Evolutionary conservation across 2,329 filamentous ascomycete genomes (phyloP), one percentile per base, ranked within the genome.

Genomic region (Diplodia intermedia): DNA sequence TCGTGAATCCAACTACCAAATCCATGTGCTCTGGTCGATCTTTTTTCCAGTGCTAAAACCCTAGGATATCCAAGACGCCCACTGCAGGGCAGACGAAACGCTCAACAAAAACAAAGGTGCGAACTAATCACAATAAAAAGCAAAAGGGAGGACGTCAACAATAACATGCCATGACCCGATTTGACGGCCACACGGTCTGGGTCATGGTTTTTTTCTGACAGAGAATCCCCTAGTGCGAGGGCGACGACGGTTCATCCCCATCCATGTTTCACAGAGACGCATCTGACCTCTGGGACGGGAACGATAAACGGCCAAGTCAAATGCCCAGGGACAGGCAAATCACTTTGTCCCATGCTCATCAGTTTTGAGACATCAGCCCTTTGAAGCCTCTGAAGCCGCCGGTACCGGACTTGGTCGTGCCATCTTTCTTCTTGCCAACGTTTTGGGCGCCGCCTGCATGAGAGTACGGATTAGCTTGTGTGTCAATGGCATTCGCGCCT

Each of bases 371-470:
- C 66, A 68, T 68, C 49, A 68, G 38, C 29, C 66, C 66, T 38
- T 68, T 68, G 52, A 68, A 68, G 52, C 66, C 66, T 63, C 57
- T 63, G 52, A 68, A 68, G 52, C 66, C 66, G 33, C 66, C 66
- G 31, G 40, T 43, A 11, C 66, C 55, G 31, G 66, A 67, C 53
- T 55, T 61, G 26, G 56, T 36, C 18, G 55, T 49, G 12, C 53
- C 43, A n/a, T 68, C 66, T 52, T 81, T 77, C 71, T 86, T 84
- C 74, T 85, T 86, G 36, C 82, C 82, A 69, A 83, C 81, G 72
- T 86, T 85, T 73, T 86, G 86, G 49, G 82, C 83, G 55, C 83
- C 83, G 71, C 81, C 82, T 84, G 71, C 70, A 68, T 38, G 38
- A 61, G 14, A 54, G 12, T 12, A 62, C 43, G 47, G 56, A 55